A percentile compares a stretch with the other conserved stretches of the same genome.
Evolutionary conservation across 1,139 yeast species (phyloP).

Genomic region (Candida buenavistaensis): DNA sequence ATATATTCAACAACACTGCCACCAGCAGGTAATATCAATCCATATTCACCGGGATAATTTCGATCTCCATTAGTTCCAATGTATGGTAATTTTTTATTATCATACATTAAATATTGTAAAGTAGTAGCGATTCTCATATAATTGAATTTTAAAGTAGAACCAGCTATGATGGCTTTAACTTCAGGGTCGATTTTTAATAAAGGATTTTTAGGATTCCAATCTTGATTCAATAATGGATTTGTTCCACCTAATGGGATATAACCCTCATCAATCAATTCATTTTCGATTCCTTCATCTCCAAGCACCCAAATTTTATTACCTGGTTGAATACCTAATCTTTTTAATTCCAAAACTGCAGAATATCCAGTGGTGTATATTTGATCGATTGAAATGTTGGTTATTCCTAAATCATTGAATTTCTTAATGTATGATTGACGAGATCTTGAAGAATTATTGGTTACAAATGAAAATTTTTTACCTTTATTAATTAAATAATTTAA

Average conservation of each 20-base stretch:
- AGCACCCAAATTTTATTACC: constrained; percentile 74
- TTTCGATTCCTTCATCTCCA: constrained; percentile 81
- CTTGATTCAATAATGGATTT: constrained; percentile 37
- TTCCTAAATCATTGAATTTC: constrained; percentile 36
- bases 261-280: constrained; percentile 69
- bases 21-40: constrained; percentile 42
- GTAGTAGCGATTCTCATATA: constrained; percentile 41
- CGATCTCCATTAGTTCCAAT: constrained; percentile 44
- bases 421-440: constrained; percentile 34
- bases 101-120: constrained; percentile 37
- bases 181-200: constrained; percentile 44
- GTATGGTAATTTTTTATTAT: constrained; percentile 35
- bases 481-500: constrained; percentile 50
- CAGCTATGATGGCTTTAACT: constrained; percentile 42
- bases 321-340: constrained; percentile 23
- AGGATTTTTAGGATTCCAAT: constrained; percentile 21
- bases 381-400: constrained; percentile 27
- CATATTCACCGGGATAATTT: constrained; percentile 41
- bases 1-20: constrained; percentile 41
- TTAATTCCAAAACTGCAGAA: constrained; percentile 32
- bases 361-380: constrained; percentile 40
- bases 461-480: constrained; percentile 35
- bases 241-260: constrained; percentile 75
- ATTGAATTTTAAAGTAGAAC: constrained; percentile 39
- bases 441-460: constrained; percentile 42